Percentiles rank a stretch among this genome's conserved stretches.
Evolutionary conservation across 257 asterid genomes (phyloP).

Genomic region (Solanum boliviense): DNA sequence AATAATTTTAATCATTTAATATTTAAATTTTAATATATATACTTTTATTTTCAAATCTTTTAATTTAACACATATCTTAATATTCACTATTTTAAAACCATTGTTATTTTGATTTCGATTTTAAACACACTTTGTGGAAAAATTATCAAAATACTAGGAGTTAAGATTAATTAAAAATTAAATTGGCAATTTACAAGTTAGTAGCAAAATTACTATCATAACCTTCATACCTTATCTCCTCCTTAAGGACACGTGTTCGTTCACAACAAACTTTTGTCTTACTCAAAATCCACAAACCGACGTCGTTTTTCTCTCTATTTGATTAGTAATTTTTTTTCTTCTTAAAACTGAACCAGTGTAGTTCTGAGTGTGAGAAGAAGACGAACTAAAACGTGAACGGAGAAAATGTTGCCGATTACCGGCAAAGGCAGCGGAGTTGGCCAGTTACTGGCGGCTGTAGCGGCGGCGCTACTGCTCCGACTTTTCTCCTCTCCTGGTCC

Average conservation of each 20-base stretch:
- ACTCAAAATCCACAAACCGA: background rate
- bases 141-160: background rate
- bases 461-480: slow-evolving; percentile 80
- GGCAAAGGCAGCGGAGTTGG: slow-evolving; percentile 74
- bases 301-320: background rate
- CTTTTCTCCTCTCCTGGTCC: slow-evolving; percentile 62
- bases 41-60: too few relatives aligned
- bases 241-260: slow-evolving; percentile 7
- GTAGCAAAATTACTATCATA: background rate
- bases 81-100: background rate
- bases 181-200: background rate
- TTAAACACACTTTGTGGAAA: background rate
- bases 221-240: slow-evolving; percentile 9
- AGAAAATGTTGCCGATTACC: slow-evolving; percentile 42
- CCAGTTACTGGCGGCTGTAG: slow-evolving; percentile 71
- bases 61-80: too few relatives aligned
- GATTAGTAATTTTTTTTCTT: background rate
- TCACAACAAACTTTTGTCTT: background rate
- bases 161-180: background rate
- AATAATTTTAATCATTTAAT: too few relatives aligned
- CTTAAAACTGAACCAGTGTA: background rate
- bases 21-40: too few relatives aligned
- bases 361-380: background rate
- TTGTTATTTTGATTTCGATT: background rate
- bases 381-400: background rate